Percentiles rank a stretch among this genome's conserved stretches.
Conservation (phyloP, 352 stramenopile genomes). For the Phytophthora nicotianae region DNA sequence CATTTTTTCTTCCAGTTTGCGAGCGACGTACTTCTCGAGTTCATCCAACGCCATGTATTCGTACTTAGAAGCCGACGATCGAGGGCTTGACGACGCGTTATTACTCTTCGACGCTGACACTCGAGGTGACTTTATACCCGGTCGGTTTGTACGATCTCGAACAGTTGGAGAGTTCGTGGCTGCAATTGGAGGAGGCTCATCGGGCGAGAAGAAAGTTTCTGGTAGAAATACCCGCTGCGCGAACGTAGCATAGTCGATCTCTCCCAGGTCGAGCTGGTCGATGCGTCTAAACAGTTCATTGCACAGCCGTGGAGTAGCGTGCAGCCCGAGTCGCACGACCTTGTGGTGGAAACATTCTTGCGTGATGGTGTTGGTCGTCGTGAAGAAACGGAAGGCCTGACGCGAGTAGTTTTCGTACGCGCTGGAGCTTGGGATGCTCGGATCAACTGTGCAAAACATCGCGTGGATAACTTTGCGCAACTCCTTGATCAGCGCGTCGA, state of each 20-base stretch:
- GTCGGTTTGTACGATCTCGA: conserved; percentile 1
- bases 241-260: conserved; percentile 72
- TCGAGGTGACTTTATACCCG: conserved; percentile 3
- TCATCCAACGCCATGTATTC: conserved; percentile 60
- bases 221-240: conserved; percentile 62
- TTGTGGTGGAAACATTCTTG: conserved; percentile 71
- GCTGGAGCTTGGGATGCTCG: conserved; percentile 39
- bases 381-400: conserved; percentile 81
- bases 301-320: conserved; percentile 47
- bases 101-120: conserved; percentile 1
- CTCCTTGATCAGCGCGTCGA: conserved; percentile 59
- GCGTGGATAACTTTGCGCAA: conserved; percentile 53
- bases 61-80: conserved; percentile 40
- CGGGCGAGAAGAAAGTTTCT: conserved; percentile 36
- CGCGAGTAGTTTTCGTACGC: conserved; percentile 65
- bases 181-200: conserved; percentile 4
- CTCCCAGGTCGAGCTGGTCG: conserved; percentile 68
- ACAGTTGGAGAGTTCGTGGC: neutral
- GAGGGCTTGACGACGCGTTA: conserved; percentile 10
- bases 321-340: conserved; percentile 61
- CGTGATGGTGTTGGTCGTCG: conserved; percentile 75
- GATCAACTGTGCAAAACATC: conserved; percentile 51
- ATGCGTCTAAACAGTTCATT: conserved; percentile 64
- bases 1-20: conserved; percentile 66
- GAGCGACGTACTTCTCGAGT: conserved; percentile 57